These are phyloP conservation scores for Candida tallmaniae DNA, from an alignment of 805 yeast species.

Conservation along the genomic window DNA sequence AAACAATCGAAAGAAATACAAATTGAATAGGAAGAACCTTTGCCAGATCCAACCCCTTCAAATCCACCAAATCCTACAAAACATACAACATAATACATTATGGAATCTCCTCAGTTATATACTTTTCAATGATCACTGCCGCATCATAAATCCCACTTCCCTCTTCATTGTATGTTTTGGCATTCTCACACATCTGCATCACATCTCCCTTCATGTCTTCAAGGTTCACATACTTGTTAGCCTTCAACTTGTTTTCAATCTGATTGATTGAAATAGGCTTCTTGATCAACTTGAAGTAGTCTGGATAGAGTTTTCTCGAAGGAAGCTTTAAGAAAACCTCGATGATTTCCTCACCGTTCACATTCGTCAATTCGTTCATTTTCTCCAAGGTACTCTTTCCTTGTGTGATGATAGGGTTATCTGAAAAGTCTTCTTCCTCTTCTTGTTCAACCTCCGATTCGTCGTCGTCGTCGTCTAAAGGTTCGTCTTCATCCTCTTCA, in stretches of 20 bases:
- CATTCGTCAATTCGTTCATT: constrained; percentile 39
- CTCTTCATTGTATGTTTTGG: constrained; percentile 66
- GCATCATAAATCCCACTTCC: constrained; percentile 61
- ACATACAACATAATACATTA: too few species aligned
- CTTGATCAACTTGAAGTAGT: constrained; percentile 66
- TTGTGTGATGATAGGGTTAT: constrained; percentile 17
- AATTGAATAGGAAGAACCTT: too few species aligned
- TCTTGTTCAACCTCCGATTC: constrained; percentile 17
- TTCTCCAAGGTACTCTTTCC: constrained; percentile 41
- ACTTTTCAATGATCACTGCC: constrained; percentile 45
- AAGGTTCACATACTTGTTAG: constrained; percentile 29
- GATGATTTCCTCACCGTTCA: constrained; percentile 32
- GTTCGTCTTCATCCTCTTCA: constrained; percentile 13
- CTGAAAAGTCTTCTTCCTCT: constrained; percentile 10
- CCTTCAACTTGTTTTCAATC: constrained; percentile 46
- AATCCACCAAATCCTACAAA: too few species aligned
- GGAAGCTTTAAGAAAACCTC: constrained; percentile 65
- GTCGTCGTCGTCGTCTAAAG: constrained; percentile 20
- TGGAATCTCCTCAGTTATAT: too few species aligned
- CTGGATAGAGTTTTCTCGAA: constrained; percentile 71
- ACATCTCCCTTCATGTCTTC: constrained; percentile 58
- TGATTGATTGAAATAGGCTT: constrained; percentile 57
- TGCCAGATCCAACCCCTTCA: too few species aligned
- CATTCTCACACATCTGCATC: constrained; percentile 64
- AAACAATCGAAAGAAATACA: too few species aligned